These are phyloP conservation scores for Knoxdaviesia proteae DNA, from an alignment of 2,329 filamentous ascomycete genomes.

Conservation along the genomic window DNA sequence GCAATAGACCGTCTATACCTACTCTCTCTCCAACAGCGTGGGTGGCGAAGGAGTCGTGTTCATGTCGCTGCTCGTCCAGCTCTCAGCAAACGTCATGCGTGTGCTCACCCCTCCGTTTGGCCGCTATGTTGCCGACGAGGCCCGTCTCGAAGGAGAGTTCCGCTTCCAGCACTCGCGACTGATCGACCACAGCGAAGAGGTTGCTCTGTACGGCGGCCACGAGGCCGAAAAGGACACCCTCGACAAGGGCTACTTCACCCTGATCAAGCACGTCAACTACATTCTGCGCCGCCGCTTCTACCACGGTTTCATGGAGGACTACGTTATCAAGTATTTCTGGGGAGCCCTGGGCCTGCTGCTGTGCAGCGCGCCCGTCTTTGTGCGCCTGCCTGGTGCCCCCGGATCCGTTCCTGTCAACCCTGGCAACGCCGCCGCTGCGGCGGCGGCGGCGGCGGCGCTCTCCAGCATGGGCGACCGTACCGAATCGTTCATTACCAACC, in stretches of 20 bases:
- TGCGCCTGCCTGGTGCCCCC: conserved; percentile 54
- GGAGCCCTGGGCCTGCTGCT: conserved; percentile 77
- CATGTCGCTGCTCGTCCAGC: conserved; percentile 83
- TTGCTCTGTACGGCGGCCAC: conserved; percentile 80
- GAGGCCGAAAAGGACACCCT: conserved; percentile 88
- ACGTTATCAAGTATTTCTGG: conserved; percentile 99
- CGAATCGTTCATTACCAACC: conserved; percentile 77
- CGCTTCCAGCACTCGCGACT: conserved; percentile 83
- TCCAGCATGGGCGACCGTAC: conserved; percentile 48
- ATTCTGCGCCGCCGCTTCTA: conserved; percentile 81
- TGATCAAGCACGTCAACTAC: conserved; percentile 97
- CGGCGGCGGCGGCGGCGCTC: conserved; percentile 21
- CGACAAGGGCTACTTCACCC: conserved; percentile 95
- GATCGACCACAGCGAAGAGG: conserved; percentile 90
- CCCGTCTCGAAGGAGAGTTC: conserved; percentile 85
- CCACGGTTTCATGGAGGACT: conserved; percentile 98
- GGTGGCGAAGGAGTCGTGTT: conserved; percentile 88
- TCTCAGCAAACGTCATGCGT: conserved; percentile 84
- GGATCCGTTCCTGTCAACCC: neutral
- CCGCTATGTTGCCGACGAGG: conserved; percentile 93
- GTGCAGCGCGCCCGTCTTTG: conserved; percentile 88
- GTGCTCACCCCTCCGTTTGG: conserved; percentile 89
- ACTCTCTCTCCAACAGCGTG: conserved; percentile 81
- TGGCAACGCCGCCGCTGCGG: too few relatives aligned
- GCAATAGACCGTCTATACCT: conserved; percentile 64